Evolutionary conservation across 371 early-diverging fungal species (phyloP).

Genomic region (Saksenaea oblongispora): DNA sequence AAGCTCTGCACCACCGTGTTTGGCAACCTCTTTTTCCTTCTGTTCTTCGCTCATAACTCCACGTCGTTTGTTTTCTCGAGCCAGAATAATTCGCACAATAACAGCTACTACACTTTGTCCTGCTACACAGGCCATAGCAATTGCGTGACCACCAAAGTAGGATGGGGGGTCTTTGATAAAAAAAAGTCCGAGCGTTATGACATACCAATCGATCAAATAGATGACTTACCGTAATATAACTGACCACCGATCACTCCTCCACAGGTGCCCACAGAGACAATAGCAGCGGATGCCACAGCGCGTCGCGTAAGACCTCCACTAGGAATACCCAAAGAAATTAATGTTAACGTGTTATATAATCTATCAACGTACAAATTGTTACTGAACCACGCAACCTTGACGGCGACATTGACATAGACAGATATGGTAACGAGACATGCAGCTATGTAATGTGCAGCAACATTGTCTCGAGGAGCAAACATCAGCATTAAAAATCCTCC

Average conservation of each 20-base stretch:
- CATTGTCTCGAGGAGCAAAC: slow-evolving; percentile 18
- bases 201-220: background rate
- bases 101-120: slow-evolving; percentile 28
- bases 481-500: slow-evolving; percentile 37
- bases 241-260: slow-evolving; percentile 46
- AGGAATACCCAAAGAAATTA: background rate
- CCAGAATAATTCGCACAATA: slow-evolving; percentile 20
- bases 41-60: background rate
- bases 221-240: slow-evolving; percentile 28
- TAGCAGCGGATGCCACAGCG: slow-evolving; percentile 38
- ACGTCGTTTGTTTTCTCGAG: slow-evolving; percentile 32
- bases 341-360: too few species aligned
- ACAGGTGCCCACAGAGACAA: slow-evolving; percentile 41
- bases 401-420: slow-evolving; percentile 37
- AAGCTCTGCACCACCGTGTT: slow-evolving; percentile 39
- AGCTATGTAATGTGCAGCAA: slow-evolving; percentile 23
- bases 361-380: slow-evolving; percentile 36
- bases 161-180: background rate
- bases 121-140: slow-evolving; percentile 21
- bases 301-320: slow-evolving; percentile 44
- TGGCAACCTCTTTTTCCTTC: slow-evolving; percentile 28
- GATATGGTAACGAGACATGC: slow-evolving; percentile 29
- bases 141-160: slow-evolving; percentile 18
- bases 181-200: background rate
- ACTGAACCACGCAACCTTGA: slow-evolving; percentile 44